Percentiles rank a stretch among this genome's conserved stretches.
Conservation (phyloP, 441 rosid species). For the Geranium incanum region DNA sequence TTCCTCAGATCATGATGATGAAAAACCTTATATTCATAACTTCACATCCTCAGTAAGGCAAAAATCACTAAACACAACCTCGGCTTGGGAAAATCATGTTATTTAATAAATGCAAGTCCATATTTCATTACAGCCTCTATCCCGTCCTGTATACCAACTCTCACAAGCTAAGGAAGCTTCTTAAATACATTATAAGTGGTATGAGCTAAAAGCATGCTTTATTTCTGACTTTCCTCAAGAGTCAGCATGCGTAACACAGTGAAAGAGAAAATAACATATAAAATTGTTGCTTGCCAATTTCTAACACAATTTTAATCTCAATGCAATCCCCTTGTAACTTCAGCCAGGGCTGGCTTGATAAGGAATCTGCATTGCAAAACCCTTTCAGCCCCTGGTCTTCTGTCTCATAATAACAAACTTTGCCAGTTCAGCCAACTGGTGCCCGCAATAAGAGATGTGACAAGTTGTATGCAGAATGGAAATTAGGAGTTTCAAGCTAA, state of each 20-base stretch:
- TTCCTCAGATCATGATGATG: neutral
- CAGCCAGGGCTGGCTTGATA: neutral
- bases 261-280: neutral
- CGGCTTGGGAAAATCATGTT: neutral
- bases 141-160: neutral
- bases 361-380: constrained; percentile 5
- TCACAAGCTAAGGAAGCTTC: neutral
- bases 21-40: neutral
- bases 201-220: neutral
- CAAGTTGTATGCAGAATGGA: constrained; percentile 12
- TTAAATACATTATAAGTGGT: neutral
- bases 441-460: neutral
- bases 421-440: neutral
- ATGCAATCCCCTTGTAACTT: neutral
- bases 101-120: neutral
- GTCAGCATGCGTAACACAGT: constrained; percentile 2
- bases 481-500: constrained; percentile 14
- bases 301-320: neutral
- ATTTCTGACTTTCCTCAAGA: neutral
- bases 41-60: neutral
- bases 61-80: neutral
- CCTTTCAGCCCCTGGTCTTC: neutral
- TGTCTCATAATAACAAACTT: neutral
- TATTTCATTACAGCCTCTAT: neutral
- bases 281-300: neutral